Evolutionary conservation across 2,329 filamentous ascomycete species (phyloP).

Genomic region (Fusarium verticillioides): DNA sequence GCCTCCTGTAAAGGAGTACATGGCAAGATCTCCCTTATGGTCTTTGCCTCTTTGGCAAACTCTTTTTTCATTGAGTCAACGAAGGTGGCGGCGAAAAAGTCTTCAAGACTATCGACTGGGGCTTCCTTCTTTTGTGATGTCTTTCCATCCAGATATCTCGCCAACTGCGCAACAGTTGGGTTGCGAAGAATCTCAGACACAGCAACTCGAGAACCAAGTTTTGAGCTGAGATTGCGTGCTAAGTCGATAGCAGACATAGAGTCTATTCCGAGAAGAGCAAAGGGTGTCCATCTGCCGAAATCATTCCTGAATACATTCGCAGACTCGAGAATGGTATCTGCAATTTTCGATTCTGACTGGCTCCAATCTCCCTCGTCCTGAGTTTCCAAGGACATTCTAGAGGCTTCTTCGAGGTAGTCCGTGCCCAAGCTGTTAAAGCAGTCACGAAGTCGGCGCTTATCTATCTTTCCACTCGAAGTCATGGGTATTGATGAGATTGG

Average conservation of each 20-base stretch:
- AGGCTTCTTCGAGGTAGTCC: constrained; percentile 55
- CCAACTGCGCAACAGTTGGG: constrained; percentile 72
- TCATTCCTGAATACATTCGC: constrained; percentile 57
- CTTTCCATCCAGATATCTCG: constrained; percentile 44
- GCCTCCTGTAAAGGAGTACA: constrained; percentile 90
- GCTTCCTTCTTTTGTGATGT: neutral
- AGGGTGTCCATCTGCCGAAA: constrained; percentile 74
- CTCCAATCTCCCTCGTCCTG: constrained; percentile 60
- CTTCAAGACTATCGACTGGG: neutral
- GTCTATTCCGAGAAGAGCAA: constrained; percentile 83
- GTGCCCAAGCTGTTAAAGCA: constrained; percentile 60
- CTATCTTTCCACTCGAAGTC: constrained; percentile 79
- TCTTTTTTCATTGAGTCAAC: constrained; percentile 43
- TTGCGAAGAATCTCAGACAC: constrained; percentile 78
- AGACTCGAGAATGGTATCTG: constrained; percentile 62
- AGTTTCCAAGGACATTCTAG: constrained; percentile 40
- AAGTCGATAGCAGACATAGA: constrained; percentile 84
- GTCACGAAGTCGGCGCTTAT: constrained; percentile 64
- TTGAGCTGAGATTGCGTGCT: constrained; percentile 64
- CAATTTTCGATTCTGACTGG: constrained; percentile 65
- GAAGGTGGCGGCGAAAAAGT: constrained; percentile 46
- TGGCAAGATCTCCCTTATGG: constrained; percentile 71
- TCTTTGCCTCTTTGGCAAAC: constrained; percentile 47
- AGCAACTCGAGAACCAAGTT: constrained; percentile 61
- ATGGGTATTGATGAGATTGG: constrained; percentile 76